A percentile compares a stretch with the other conserved stretches of the same genome.
These are phyloP conservation scores for Erythrophleum fordii DNA, from an alignment of 306 rosid genomes.

Conservation along the genomic window DNA sequence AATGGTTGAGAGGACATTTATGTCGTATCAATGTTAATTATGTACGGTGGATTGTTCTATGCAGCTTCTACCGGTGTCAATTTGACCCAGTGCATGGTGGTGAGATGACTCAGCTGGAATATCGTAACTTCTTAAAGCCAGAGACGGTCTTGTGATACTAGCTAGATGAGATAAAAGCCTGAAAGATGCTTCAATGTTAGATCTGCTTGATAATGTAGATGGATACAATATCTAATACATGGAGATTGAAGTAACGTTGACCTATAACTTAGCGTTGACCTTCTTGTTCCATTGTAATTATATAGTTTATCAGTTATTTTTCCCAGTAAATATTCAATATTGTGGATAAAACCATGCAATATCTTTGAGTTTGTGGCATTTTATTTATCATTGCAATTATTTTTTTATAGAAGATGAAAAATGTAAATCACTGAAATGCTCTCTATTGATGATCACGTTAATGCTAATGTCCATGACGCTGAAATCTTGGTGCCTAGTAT, in stretches of 20 bases:
- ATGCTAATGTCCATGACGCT: not conserved
- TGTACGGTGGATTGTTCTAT: constrained; percentile 21
- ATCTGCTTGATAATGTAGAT: not conserved
- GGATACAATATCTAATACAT: not conserved
- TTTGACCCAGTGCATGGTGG: constrained; percentile 80
- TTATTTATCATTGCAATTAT: not conserved
- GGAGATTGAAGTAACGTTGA: not conserved
- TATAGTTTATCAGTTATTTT: not conserved
- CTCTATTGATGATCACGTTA: not conserved
- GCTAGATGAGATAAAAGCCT: constrained; percentile 15
- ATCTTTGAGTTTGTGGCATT: not conserved
- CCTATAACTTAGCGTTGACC: not conserved
- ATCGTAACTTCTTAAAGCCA: constrained; percentile 73
- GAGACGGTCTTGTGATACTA: constrained; percentile 53
- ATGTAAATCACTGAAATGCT: not conserved
- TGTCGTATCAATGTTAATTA: constrained; percentile 29
- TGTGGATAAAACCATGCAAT: not conserved
- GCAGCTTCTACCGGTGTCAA: constrained; percentile 84
- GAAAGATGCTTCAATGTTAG: not conserved
- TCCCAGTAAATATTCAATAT: not conserved
- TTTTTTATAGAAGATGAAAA: not conserved
- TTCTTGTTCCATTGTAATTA: not conserved
- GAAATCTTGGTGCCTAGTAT: not conserved
- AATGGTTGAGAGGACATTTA: not conserved
- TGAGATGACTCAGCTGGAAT: constrained; percentile 83